These are phyloP conservation scores for Hibiscus syriacus DNA, from an alignment of 345 rosid genomes.

Conservation along the genomic window DNA sequence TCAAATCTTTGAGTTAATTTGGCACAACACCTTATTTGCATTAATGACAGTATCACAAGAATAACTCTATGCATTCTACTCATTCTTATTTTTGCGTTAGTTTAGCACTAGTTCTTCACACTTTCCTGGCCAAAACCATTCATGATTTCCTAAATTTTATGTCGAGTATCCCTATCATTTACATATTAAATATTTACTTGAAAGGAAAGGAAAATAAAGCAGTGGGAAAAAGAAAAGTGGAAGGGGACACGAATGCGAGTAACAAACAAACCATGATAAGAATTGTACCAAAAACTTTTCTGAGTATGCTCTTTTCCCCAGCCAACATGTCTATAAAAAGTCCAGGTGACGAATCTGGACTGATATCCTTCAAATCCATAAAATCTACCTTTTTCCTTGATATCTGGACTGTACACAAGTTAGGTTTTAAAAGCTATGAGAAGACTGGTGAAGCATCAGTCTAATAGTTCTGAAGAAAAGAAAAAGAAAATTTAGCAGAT, in stretches of 20 bases:
- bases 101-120: neutral
- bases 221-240: neutral
- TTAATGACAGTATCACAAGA: neutral
- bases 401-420: constrained; percentile 96
- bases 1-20: neutral
- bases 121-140: neutral
- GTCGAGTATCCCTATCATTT: neutral
- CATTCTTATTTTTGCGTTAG: neutral
- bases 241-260: neutral
- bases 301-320: constrained; percentile 61
- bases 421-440: constrained; percentile 48
- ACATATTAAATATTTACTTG: neutral
- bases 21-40: neutral
- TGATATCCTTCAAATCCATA: constrained; percentile 71
- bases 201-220: neutral
- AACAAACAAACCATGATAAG: constrained; percentile 9
- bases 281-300: constrained; percentile 77
- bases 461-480: neutral
- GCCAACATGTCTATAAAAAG: constrained; percentile 64
- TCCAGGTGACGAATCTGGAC: constrained; percentile 45
- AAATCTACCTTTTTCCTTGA: constrained; percentile 65
- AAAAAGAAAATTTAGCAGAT: neutral
- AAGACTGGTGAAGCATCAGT: constrained; percentile 21
- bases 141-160: neutral
- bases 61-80: too few relatives aligned